Evolutionary conservation across 345 rosid species (phyloP).

Genomic region (Gossypium turneri): DNA sequence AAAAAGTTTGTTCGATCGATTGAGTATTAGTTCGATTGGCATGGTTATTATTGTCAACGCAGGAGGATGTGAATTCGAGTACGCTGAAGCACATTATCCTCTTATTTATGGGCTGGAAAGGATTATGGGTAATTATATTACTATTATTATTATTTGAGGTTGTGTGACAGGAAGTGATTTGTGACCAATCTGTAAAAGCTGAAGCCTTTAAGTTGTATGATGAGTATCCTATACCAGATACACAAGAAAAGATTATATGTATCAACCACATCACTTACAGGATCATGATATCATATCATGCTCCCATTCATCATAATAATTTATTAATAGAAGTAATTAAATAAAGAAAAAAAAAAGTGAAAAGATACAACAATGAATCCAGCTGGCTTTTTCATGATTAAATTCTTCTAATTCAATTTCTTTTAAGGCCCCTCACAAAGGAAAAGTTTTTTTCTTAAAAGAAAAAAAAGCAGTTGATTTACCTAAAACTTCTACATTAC

Average conservation of each 20-base stretch:
- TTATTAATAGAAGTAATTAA: not conserved
- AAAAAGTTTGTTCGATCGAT: too few species aligned
- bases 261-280: not conserved
- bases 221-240: not conserved
- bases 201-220: not conserved
- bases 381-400: slow-evolving; percentile 5
- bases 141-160: too few species aligned
- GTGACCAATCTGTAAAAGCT: not conserved
- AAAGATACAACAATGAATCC: not conserved
- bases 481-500: too few species aligned
- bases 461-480: too few species aligned
- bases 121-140: too few species aligned
- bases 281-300: not conserved
- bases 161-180: not conserved
- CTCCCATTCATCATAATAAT: not conserved
- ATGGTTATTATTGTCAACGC: rapidly evolving
- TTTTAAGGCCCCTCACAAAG: not conserved
- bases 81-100: rapidly evolving
- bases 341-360: not conserved
- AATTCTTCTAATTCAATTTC: not conserved
- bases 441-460: not conserved
- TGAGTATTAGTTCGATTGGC: too few species aligned
- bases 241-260: not conserved
- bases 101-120: too few species aligned
- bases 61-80: too few species aligned